These are phyloP conservation scores for Viridothelium virens DNA, from an alignment of 495 filamentous ascomycete genomes.

Conservation along the genomic window DNA sequence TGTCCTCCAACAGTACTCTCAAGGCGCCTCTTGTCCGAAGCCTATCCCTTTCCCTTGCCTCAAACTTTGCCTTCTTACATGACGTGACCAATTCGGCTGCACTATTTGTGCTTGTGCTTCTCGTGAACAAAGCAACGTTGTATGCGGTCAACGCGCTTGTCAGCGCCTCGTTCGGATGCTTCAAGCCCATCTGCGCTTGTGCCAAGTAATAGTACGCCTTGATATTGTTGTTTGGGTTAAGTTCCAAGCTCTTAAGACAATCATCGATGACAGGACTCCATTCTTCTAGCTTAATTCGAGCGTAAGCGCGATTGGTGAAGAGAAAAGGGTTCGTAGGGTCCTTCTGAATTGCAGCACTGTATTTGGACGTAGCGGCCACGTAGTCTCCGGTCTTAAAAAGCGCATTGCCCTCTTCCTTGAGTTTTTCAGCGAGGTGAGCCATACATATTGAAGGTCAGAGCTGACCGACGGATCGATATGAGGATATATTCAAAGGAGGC, in stretches of 20 bases:
- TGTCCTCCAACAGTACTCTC: constrained; percentile 46
- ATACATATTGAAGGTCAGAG: constrained; percentile 9
- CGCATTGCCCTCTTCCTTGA: constrained; percentile 36
- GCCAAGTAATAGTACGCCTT: constrained; percentile 83
- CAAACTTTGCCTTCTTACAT: constrained; percentile 73
- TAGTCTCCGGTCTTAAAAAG: constrained; percentile 53
- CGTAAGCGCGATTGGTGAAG: constrained; percentile 86
- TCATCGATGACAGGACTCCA: constrained; percentile 76
- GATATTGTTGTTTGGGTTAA: constrained; percentile 52
- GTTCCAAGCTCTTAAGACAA: constrained; percentile 62
- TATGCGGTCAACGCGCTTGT: constrained; percentile 66
- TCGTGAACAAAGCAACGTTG: constrained; percentile 26
- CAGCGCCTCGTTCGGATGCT: constrained; percentile 68
- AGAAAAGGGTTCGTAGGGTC: constrained; percentile 55
- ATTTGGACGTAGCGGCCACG: constrained; percentile 63
- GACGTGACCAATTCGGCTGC: constrained; percentile 46
- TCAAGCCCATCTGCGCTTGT: constrained; percentile 68
- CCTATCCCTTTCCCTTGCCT: constrained; percentile 38
- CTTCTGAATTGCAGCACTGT: constrained; percentile 69
- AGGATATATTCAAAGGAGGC: background rate
- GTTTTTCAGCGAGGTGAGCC: constrained; percentile 32
- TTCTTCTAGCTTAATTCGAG: constrained; percentile 61
- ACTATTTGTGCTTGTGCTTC: background rate
- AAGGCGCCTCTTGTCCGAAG: constrained; percentile 43
- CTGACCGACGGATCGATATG: background rate